Evolutionary conservation across 78 protist genomes (phyloP).

Genomic region (Acrasis kona): DNA sequence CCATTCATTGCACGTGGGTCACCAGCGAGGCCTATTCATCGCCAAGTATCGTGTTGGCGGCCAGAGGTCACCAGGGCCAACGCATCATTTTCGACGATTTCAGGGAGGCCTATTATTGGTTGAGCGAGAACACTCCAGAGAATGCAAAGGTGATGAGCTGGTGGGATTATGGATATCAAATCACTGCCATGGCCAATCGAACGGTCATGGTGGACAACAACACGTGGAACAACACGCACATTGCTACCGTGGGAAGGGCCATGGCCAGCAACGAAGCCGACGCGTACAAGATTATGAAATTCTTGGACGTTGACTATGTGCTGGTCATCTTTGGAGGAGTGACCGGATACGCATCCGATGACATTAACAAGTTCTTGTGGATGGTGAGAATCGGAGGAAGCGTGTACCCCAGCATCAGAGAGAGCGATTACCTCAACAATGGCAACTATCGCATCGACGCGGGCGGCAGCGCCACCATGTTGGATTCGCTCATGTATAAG

Average conservation of each 20-base stretch:
- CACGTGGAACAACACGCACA: conserved; percentile 99
- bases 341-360: conserved; percentile 89
- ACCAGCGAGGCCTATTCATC: conserved; percentile 94
- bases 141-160: conserved; percentile 90
- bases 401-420: conserved; percentile 27
- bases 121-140: conserved; percentile 85
- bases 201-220: conserved; percentile 97
- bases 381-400: conserved; percentile 79
- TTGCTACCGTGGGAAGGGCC: conserved; percentile 91
- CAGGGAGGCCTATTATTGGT: conserved; percentile 99
- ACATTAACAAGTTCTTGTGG: conserved; percentile 96
- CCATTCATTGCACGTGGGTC: conserved; percentile 89
- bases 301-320: conserved; percentile 93
- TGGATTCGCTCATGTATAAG: conserved; percentile 86
- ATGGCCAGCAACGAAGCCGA: conserved; percentile 76
- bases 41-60: conserved; percentile 91
- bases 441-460: conserved; percentile 70
- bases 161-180: conserved; percentile 99
- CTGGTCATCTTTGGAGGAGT: conserved; percentile 96
- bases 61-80: conserved; percentile 58
- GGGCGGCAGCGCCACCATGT: conserved; percentile 49
- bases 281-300: conserved; percentile 59
- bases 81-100: conserved; percentile 92
- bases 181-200: conserved; percentile 93
- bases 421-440: conserved; percentile 61